Evolutionary conservation across 441 rosid genomes (phyloP), one percentile per base, ranked within the genome.

Genomic region (Brassica balearica): DNA sequence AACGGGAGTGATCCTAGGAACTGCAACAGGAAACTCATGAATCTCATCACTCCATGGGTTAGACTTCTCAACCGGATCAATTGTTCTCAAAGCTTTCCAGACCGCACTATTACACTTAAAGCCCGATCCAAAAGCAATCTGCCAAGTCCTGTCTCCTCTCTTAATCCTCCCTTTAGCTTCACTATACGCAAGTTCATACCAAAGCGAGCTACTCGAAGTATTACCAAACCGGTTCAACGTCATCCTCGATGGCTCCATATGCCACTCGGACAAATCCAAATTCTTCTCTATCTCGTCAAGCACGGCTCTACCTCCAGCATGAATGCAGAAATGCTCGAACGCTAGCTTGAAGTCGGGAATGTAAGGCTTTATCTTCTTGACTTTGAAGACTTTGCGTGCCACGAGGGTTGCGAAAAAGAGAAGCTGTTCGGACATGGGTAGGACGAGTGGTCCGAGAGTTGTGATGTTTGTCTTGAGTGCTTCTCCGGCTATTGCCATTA

Each of bases 231-330:
- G 43, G 62, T 82, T 63, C 1, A 82, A 76, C 0, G 87, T 80
- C 87, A 85, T 85, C 19, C 87, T 72, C 8, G 84, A 82, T 5
- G 87, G 85, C 48, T 85, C 85, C 81, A 85, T 81, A 56, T 82
- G 83, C 82, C 82, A 78, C 3, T 80, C 77, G 2, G 83, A 56
- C 10, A 85, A 77, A 15, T 75, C 72, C 32, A 82, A 29, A 23
- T 76, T 80, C 71, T 80, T 80, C 77, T 85, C 85, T 2, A 85
- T 65, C 74, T 80, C 80, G 20, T 80, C 66, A 4, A 85, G 75
- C 38, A 85, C 84, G 0, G 71, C 82, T 74, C 84, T 77, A 5
- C 87, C 85, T 10, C 87, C 85, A 0, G 87, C 87, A 8, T 84
- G 87, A 36, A 84, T 82, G 43, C 87, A 84, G 62, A 84, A 82